Conservation (phyloP, 1,284 basidiomycete species). For the Ustilago xerochloae region DNA sequence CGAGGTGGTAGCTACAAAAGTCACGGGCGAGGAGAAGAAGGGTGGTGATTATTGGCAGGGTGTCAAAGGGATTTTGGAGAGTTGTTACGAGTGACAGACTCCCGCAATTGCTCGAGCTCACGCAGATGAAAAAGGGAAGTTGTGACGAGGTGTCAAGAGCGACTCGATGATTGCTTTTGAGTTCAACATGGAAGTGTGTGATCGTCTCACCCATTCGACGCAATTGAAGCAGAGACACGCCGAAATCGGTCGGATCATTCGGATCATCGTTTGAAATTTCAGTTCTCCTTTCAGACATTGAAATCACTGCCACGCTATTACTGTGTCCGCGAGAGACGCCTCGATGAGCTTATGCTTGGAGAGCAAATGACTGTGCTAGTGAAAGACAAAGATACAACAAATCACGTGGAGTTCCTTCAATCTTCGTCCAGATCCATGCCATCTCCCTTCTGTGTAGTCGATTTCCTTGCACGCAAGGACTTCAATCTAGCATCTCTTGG, state of each 20-base stretch:
- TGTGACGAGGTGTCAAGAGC: neutral
- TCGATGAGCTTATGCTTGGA: too few species aligned
- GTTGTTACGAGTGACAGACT: slow-evolving; percentile 35
- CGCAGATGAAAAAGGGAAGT: neutral
- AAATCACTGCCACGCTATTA: too few species aligned
- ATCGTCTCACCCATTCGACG: too few species aligned
- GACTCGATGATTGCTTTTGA: too few species aligned
- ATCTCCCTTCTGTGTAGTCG: slow-evolving; percentile 6
- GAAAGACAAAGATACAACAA: neutral
- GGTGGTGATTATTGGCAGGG: slow-evolving; percentile 32
- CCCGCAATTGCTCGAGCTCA: neutral
- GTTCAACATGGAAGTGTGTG: too few species aligned
- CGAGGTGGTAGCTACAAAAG: slow-evolving; percentile 72
- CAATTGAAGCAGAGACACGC: too few species aligned
- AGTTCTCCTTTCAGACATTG: too few species aligned
- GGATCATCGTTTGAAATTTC: too few species aligned
- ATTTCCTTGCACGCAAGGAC: slow-evolving; percentile 29
- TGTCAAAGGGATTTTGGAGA: slow-evolving; percentile 35
- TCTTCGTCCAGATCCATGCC: slow-evolving; percentile 47
- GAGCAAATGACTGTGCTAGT: too few species aligned
- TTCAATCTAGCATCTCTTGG: slow-evolving; percentile 7
- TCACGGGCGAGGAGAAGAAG: slow-evolving; percentile 62
- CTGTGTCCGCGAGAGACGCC: too few species aligned
- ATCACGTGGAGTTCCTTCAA: slow-evolving; percentile 2
- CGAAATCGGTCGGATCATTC: too few species aligned